Conservation (phyloP, 306 rosid genomes). For the Quercus gilva region DNA sequence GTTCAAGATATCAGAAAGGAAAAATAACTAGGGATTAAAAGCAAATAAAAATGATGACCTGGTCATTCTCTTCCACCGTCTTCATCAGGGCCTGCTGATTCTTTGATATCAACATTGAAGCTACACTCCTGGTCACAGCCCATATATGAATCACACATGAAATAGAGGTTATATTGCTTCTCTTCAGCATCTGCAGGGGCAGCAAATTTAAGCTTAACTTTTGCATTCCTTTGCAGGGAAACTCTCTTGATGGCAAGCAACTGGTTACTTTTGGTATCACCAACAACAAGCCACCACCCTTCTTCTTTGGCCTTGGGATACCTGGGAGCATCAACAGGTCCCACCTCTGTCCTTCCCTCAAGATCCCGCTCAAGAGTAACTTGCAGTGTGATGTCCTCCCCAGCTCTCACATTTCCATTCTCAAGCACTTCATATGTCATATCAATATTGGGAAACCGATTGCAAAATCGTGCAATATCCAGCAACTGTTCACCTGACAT, state of each 20-base stretch:
- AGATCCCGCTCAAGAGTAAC: constrained; percentile 79
- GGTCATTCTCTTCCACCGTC: constrained; percentile 38
- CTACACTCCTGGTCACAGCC: constrained; percentile 91
- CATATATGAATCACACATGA: constrained; percentile 94
- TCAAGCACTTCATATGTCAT: constrained; percentile 68
- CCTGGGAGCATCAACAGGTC: constrained; percentile 70
- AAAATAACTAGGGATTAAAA: background rate
- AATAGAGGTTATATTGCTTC: constrained; percentile 65
- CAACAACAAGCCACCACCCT: constrained; percentile 97
- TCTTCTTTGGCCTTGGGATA: constrained; percentile 90
- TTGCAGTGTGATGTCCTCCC: constrained; percentile 57
- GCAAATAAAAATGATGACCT: background rate
- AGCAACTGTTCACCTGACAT: constrained; percentile 71
- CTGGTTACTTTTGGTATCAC: constrained; percentile 66
- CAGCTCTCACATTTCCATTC: constrained; percentile 49
- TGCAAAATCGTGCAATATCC: constrained; percentile 78
- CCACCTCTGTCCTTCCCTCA: constrained; percentile 65
- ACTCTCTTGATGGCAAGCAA: constrained; percentile 82
- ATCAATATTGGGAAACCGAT: constrained; percentile 81
- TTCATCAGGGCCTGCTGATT: constrained; percentile 43
- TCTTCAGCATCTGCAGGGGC: constrained; percentile 72
- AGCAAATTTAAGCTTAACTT: constrained; percentile 70
- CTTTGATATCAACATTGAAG: constrained; percentile 63
- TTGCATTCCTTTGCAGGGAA: constrained; percentile 62
- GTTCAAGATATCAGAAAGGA: background rate